Evolutionary conservation across 768 basidiomycete species (phyloP).

Genomic region (Amanita jacksonii): DNA sequence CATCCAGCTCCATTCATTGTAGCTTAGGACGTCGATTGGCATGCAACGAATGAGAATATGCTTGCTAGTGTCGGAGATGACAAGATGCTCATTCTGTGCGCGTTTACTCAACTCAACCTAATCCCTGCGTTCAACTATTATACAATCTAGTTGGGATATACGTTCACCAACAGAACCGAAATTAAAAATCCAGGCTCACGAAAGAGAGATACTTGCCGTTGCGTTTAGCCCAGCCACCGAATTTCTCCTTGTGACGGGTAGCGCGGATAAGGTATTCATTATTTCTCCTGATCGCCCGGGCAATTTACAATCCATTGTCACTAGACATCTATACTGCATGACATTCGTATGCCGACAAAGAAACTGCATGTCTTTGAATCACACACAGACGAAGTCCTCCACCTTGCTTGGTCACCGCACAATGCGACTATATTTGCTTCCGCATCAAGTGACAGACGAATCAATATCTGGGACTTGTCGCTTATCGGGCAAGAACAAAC

Average conservation of each 20-base stretch:
- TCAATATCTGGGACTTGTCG: conserved; percentile 92
- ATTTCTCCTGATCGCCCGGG: neutral
- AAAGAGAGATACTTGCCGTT: conserved; percentile 84
- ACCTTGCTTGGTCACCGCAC: conserved; percentile 93
- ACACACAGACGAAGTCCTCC: conserved; percentile 91
- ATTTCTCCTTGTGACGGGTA: conserved; percentile 80
- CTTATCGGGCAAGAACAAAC: conserved; percentile 93
- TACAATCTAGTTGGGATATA: conserved; percentile 79
- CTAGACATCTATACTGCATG: conserved; percentile 84
- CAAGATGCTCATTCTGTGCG: conserved; percentile 87
- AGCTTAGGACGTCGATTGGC: conserved; percentile 94
- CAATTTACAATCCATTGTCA: neutral
- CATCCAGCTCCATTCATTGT: conserved; percentile 6
- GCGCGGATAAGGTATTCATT: conserved; percentile 74
- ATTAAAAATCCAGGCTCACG: conserved; percentile 74
- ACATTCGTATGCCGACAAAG: conserved; percentile 63
- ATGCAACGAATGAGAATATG: conserved; percentile 67
- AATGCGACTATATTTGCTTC: conserved; percentile 90
- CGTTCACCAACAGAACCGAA: conserved; percentile 61
- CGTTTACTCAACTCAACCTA: conserved; percentile 9
- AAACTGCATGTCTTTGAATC: conserved; percentile 87
- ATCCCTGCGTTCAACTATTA: conserved; percentile 8
- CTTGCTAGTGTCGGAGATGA: conserved; percentile 97
- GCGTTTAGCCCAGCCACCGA: conserved; percentile 81
- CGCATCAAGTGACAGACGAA: conserved; percentile 84